Base-by-base conservation (phyloP, 331 rosid species). In the Malus hybrid region DNA sequence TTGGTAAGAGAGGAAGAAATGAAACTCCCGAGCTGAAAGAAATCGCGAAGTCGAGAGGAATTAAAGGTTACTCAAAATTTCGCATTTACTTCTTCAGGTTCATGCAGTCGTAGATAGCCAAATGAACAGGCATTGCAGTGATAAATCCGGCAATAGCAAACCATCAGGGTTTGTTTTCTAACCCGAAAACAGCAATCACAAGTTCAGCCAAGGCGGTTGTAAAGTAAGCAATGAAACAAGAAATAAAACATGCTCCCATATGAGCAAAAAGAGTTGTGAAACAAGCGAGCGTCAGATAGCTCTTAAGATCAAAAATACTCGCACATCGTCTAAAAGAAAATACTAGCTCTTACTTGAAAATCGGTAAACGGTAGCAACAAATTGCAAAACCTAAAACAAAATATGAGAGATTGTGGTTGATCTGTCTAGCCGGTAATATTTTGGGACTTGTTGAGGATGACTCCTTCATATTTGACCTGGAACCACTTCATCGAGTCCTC, bases 401-500 rank as follows among this genome's bases (percentile, higher is more conserved):
- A 29, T 46, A 64, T 50, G 62, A 6, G 28, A 62, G n/a, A 46
- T 52, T 64, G 42, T 5, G 60, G 39, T 34, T 12, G 65, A 56
- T 69, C 70, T 24, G 34, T 46, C 77, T 79, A 79, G 50, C 42
- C 22, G 36, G 72, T 77, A 76, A 84, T 65, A 19, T 73, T 57
- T 46, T 89, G 92, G 11, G 97, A 81, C 87, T 89, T 92, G 89
- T 92, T 89, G 20, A 92, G 87, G 65, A 92, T 88, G 30, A 92
- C 93, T 15, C 96, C 96, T 80, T 88, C 97, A 19, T 92, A 92
- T 77, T 88, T 92, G 79, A 87, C 90, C 78, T 90, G 97, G 87
- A 92, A 92, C 97, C 96, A 92, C 82, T 92, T 92, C 96, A 92
- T 90, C 12, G 97, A 79, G 66, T 90, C 96, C 15, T 92, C 97